Evolutionary conservation across 306 rosid species (phyloP).

Genomic region (Leucaena leucocephala): DNA sequence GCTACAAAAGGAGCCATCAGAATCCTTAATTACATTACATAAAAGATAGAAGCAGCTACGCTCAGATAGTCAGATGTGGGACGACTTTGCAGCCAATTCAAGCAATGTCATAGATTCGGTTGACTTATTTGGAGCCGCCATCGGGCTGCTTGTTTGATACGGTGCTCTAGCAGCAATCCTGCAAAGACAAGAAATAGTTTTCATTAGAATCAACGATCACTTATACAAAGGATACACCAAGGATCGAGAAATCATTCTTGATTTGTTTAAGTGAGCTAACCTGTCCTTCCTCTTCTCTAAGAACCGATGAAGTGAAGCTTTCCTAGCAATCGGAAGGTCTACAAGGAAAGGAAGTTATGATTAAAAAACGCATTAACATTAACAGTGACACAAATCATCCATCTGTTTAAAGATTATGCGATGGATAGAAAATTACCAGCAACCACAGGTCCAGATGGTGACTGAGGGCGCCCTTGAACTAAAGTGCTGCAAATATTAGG

Average conservation of each 20-base stretch:
- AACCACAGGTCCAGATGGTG: constrained; percentile 47
- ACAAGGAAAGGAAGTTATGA: constrained; percentile 10
- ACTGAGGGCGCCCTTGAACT: constrained; percentile 39
- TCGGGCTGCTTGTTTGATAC: constrained; percentile 53
- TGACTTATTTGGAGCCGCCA: constrained; percentile 32
- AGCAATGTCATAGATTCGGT: constrained; percentile 62
- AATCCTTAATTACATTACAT: neutral
- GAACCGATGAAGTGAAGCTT: constrained; percentile 80
- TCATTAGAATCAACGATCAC: neutral
- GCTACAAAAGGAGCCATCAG: constrained; percentile 10
- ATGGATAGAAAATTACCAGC: constrained; percentile 54
- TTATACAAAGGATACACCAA: neutral
- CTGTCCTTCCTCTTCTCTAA: constrained; percentile 83
- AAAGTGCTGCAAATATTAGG: constrained; percentile 36
- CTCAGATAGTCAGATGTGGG: constrained; percentile 47
- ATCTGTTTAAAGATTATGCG: neutral
- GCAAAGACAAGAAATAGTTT: constrained; percentile 23
- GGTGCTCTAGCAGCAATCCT: constrained; percentile 70
- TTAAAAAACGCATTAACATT: constrained; percentile 33
- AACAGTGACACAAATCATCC: neutral
- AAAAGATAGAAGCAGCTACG: constrained; percentile 27
- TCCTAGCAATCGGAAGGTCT: constrained; percentile 86
- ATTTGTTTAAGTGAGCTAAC: constrained; percentile 41
- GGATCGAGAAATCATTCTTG: neutral
- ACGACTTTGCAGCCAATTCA: constrained; percentile 61